Evolutionary conservation across 2,329 filamentous ascomycete genomes (phyloP), one percentile per base, ranked within the genome.

Genomic region (Nothomitra cinnamomea): DNA sequence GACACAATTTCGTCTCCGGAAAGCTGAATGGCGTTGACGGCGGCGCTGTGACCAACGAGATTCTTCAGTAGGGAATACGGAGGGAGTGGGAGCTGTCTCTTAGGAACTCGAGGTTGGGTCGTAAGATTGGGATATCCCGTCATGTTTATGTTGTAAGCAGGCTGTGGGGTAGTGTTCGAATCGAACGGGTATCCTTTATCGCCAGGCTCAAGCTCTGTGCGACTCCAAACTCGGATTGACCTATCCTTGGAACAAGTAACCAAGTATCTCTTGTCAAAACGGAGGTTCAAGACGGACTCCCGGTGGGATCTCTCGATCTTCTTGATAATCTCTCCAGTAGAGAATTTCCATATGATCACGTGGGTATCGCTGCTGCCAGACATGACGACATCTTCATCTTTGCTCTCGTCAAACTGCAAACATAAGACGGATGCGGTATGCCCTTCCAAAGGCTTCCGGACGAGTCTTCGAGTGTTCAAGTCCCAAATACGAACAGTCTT

Each of bases 241-340:
- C 89, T 94, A 67, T 98, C 92, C 66, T 98, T 98, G 50, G 90
- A 96, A 62, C 92, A 96, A 0, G 92, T 98, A 12, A 96, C 87
- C 2, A 98, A 74, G 57, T 94, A 94, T 7, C 87, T 79, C 59
- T 87, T 83, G 63, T 96, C 89, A 60, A 96, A 98, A 57, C 86
- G 80, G 54, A 98, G 80, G 62, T 96, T 96, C 15, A 98, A 72
- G 0, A 98, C 89, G 0, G 90, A 95, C 66, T 98, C 92, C 28
- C 75, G 72, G 64, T 98, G 92, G 0, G 90, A 90, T 45, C 79
- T 74, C 1, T 74, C 73, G 32, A 96, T 78, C 55, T 80, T 80
- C 61, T 89, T 85, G 12, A 96, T 68, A 36, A 87, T 77, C 62
- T 89, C 73, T 2, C 92, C 92, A 0, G 89, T 96, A 0, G 88